Evolutionary conservation across 2,329 filamentous ascomycete genomes (phyloP).

Genomic region (Canariomyces notabilis): DNA sequence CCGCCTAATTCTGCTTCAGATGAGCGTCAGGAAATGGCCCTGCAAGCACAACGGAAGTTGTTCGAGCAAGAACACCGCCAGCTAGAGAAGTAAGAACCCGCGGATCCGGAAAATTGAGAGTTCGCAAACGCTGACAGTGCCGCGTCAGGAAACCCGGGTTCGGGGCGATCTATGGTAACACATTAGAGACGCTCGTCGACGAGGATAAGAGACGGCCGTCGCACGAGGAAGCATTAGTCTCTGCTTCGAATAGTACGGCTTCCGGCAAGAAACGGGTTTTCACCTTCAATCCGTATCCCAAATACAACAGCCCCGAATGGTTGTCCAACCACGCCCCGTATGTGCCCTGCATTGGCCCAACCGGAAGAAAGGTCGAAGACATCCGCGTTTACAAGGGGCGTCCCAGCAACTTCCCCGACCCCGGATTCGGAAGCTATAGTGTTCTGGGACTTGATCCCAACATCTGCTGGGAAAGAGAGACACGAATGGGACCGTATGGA

Average conservation of each 20-base stretch:
- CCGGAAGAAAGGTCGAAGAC: slow-evolving; percentile 56
- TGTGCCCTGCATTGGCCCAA: slow-evolving; percentile 60
- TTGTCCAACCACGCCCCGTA: slow-evolving; percentile 52
- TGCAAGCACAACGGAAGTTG: slow-evolving; percentile 20
- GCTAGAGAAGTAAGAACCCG: slow-evolving; percentile 31
- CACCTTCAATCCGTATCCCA: slow-evolving; percentile 65
- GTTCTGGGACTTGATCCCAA: slow-evolving; percentile 56
- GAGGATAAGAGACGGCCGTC: slow-evolving; percentile 30
- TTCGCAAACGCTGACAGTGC: background rate
- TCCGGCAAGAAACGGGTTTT: slow-evolving; percentile 46
- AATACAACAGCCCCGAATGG: slow-evolving; percentile 62
- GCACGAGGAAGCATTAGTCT: slow-evolving; percentile 30
- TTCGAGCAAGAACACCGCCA: slow-evolving; percentile 39
- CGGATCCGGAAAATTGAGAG: background rate
- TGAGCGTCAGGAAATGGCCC: slow-evolving; percentile 11
- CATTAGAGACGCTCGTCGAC: slow-evolving; percentile 42
- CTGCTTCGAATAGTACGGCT: slow-evolving; percentile 21
- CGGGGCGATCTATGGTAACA: slow-evolving; percentile 54
- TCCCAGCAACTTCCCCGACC: slow-evolving; percentile 53
- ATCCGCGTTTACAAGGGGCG: slow-evolving; percentile 59
- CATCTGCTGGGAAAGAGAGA: slow-evolving; percentile 63
- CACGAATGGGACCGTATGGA: slow-evolving; percentile 64
- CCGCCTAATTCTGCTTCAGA: slow-evolving; percentile 10
- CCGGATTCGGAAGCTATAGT: slow-evolving; percentile 59
- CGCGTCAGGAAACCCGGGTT: slow-evolving; percentile 39